These are phyloP conservation scores for Chlorella sp. DNA, from an alignment of 139 green algal species.

Conservation along the genomic window DNA sequence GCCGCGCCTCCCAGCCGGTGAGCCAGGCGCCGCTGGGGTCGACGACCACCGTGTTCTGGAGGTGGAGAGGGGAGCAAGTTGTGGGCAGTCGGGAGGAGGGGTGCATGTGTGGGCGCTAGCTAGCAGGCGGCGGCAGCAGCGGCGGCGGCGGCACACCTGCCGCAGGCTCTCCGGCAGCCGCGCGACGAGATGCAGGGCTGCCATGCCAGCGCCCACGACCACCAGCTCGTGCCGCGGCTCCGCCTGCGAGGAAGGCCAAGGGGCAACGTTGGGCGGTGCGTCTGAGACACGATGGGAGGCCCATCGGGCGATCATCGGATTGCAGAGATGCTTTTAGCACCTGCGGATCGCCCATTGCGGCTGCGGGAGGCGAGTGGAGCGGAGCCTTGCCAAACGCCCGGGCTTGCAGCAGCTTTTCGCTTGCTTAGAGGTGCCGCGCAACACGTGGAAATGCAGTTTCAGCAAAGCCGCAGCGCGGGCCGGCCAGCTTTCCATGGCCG, in stretches of 20 bases:
- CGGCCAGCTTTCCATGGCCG: too few species aligned
- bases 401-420: too few species aligned
- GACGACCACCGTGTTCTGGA: slow-evolving; percentile 8
- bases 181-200: slow-evolving; percentile 12
- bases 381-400: too few species aligned
- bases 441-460: too few species aligned
- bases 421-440: too few species aligned
- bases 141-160: background rate
- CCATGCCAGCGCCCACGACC: slow-evolving; percentile 34
- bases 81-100: background rate
- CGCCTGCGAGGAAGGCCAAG: background rate
- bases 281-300: too few species aligned
- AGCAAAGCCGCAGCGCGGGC: too few species aligned
- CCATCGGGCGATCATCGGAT: background rate
- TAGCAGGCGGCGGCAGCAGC: background rate
- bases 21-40: slow-evolving; percentile 23
- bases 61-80: background rate
- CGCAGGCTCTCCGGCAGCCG: slow-evolving; percentile 7
- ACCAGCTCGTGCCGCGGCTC: slow-evolving; percentile 27
- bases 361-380: too few species aligned
- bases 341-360: background rate
- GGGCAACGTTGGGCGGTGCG: too few species aligned
- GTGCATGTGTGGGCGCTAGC: background rate
- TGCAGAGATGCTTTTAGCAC: background rate
- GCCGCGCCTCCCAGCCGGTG: background rate